Evolutionary conservation across 495 filamentous ascomycete species (phyloP).

Genomic region (Rhizodiscina lignyota): DNA sequence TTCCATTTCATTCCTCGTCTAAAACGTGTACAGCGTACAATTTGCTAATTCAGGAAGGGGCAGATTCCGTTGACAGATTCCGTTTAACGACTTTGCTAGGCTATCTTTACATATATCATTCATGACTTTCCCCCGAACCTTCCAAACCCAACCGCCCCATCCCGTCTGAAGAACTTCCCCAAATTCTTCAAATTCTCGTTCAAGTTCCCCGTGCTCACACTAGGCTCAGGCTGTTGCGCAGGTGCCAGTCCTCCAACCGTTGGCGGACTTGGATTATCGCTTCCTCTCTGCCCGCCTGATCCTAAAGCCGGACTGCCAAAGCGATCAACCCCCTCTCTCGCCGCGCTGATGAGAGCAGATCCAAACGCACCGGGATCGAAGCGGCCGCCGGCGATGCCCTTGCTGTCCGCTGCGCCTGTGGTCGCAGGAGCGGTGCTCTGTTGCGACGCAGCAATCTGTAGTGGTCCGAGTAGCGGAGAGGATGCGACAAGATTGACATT

Average conservation of each 20-base stretch:
- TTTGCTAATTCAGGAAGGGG: too few relatives aligned
- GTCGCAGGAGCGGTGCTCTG: constrained; percentile 9
- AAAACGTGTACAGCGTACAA: too few relatives aligned
- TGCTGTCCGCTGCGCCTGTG: constrained; percentile 21
- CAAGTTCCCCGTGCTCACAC: constrained; percentile 37
- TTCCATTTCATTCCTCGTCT: too few relatives aligned
- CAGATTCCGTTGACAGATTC: too few relatives aligned
- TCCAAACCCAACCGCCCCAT: constrained; percentile 61
- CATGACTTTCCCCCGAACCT: constrained; percentile 30
- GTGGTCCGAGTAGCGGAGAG: constrained; percentile 43
- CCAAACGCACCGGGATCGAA: constrained; percentile 67
- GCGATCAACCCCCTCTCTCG: constrained; percentile 78
- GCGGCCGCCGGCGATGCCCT: constrained; percentile 26
- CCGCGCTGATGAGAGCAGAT: constrained; percentile 59
- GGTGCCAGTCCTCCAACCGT: constrained; percentile 17
- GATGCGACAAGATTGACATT: constrained; percentile 38
- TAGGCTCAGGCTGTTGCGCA: constrained; percentile 11
- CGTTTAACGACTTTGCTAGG: too few relatives aligned
- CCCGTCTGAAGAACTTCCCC: constrained; percentile 87
- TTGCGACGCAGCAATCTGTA: constrained; percentile 30
- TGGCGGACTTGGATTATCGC: constrained; percentile 12
- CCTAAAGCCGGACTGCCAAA: constrained; percentile 46
- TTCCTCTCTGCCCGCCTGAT: constrained; percentile 8
- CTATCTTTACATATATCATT: too few relatives aligned
- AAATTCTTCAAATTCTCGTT: constrained; percentile 90